Percentiles rank a stretch among this genome's conserved stretches.
These are phyloP conservation scores for Fusarium tupiense DNA, from an alignment of 2,329 filamentous ascomycete species.

Conservation along the genomic window DNA sequence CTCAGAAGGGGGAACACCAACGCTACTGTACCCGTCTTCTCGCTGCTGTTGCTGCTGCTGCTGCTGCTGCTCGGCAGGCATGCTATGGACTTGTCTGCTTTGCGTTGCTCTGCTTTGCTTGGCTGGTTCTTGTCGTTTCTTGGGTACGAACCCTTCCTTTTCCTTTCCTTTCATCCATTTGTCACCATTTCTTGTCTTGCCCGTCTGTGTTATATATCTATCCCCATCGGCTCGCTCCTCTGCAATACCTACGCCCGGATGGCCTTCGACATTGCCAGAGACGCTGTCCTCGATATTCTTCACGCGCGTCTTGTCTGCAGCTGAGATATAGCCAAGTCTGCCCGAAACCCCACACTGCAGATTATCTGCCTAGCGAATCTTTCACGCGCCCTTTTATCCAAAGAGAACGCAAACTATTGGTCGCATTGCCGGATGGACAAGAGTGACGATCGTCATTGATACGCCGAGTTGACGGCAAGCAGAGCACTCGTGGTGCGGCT, in stretches of 20 bases:
- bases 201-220: conserved; percentile 10
- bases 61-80: conserved; percentile 19
- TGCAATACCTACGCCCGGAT: conserved; percentile 26
- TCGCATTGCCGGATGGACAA: conserved; percentile 38
- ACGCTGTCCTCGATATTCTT: conserved; percentile 19
- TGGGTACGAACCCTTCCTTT: conserved; percentile 24
- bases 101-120: conserved; percentile 33
- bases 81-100: conserved; percentile 33
- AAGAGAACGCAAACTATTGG: conserved; percentile 7
- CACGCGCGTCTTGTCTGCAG: conserved; percentile 18
- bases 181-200: conserved; percentile 17
- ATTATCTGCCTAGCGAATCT: neutral
- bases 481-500: conserved; percentile 24
- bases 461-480: conserved; percentile 39
- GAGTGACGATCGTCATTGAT: conserved; percentile 28
- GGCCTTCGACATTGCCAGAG: conserved; percentile 22
- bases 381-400: neutral
- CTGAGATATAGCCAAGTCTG: conserved; percentile 14
- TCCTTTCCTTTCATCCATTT: conserved; percentile 21
- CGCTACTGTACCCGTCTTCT: conserved; percentile 39
- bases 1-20: conserved; percentile 45
- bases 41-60: conserved; percentile 4
- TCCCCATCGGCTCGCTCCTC: conserved; percentile 14
- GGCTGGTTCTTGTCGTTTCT: conserved; percentile 30
- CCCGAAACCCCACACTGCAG: neutral